Base-by-base conservation (phyloP, 768 basidiomycete genomes). In the Pleurotus pulmonarius region DNA sequence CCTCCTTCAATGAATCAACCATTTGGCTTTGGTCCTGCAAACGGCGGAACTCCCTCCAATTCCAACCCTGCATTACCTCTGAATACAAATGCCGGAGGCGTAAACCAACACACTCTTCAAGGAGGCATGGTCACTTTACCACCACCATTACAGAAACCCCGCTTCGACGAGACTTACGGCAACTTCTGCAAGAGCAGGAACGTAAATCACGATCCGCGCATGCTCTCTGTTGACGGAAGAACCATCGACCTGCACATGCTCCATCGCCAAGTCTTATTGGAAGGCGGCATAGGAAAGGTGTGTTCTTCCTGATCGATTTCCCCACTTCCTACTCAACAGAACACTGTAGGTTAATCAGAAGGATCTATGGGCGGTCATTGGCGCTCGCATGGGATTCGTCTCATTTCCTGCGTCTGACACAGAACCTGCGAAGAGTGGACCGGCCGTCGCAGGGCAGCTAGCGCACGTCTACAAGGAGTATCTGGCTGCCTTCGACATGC, bases 351-450 rank as follows among this genome's bases (percentile, higher is more conserved):
- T 86, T 11, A 72, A 72, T 22, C 69, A 71, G 56, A 77, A 78
- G 46, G 86, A 88, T 34, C 59, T 75, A 57, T 90, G 88, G 89
- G 63, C 79, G 13, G 71, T 86, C 45, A 81, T 91, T 56, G 89
- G 81, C 15, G 88, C 79, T n/a, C 79, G 77, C 20, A 74, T 91
- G 68, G 85, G 83, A 15, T 82, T 85, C 62, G 76, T 85, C 2
- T 77, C 84, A 53, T 87, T 89, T 60, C 84, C 84, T 2, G 85
- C 77, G 3, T 80, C 71, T 9, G 84, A 81, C 1, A 67, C 73
- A 3, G 84, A 88, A 58, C 86, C 88, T 9, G 74, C 81, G 4
- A 83, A 80, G 61, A 77, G 79, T 24, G 85, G 84, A 3, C 87
- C 87, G 2, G 83, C 70, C 20, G 75, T 81, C 26, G 88, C 86